Percentiles rank a stretch among this genome's conserved stretches.
Evolutionary conservation across 495 filamentous ascomycete species (phyloP).

Genomic region (Hamigera avellanea): DNA sequence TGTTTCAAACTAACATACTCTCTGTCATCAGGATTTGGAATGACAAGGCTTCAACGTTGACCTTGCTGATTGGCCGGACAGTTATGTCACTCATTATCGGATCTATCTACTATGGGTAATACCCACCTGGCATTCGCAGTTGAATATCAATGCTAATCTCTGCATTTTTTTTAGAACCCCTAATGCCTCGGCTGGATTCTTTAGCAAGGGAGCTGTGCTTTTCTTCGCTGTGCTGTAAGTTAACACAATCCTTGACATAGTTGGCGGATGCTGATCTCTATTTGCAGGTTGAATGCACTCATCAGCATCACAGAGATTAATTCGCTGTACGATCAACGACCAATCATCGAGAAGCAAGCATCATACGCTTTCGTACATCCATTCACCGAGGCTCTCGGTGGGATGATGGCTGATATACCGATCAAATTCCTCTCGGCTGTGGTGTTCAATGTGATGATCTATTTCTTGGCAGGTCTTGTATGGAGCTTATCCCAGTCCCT

Average conservation of each 20-base stretch:
- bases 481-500: slow-evolving; percentile 2
- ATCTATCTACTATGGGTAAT: slow-evolving; percentile 70
- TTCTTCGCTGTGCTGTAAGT: slow-evolving; percentile 86
- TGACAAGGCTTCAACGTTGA: slow-evolving; percentile 65
- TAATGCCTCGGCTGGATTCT: slow-evolving; percentile 54
- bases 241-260: slow-evolving; percentile 14
- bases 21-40: slow-evolving; percentile 45
- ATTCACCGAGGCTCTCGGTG: slow-evolving; percentile 45
- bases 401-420: slow-evolving; percentile 47
- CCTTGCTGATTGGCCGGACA: slow-evolving; percentile 67
- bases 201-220: slow-evolving; percentile 66
- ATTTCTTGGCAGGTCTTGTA: slow-evolving; percentile 46
- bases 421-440: slow-evolving; percentile 38
- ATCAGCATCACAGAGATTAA: slow-evolving; percentile 49
- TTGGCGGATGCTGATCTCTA: background rate
- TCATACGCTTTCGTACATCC: slow-evolving; percentile 58
- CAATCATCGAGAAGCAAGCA: slow-evolving; percentile 55
- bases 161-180: slow-evolving; percentile 41
- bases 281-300: slow-evolving; percentile 40
- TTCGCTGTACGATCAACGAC: slow-evolving; percentile 45
- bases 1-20: slow-evolving; percentile 8
- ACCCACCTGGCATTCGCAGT: slow-evolving; percentile 1
- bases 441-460: slow-evolving; percentile 44
- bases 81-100: slow-evolving; percentile 75
- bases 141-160: slow-evolving; percentile 32